phyloP scores from a whole-genome alignment of 2,329 filamentous ascomycete species.

The Colletotrichum truncatum region DNA sequence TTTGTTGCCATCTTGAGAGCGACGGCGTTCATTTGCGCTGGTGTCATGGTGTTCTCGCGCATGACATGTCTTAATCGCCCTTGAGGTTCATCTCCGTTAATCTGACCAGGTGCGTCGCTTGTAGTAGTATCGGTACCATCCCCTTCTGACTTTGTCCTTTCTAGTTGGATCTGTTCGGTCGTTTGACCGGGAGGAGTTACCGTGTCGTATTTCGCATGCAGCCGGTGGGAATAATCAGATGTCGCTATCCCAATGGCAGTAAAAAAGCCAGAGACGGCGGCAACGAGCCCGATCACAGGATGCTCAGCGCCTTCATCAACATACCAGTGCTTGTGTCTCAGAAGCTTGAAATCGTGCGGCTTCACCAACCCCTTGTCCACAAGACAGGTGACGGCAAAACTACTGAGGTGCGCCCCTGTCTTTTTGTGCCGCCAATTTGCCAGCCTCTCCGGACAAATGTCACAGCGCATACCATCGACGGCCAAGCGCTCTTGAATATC shows the following conservation, averaged over 20 bases:
- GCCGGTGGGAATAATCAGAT: constrained; percentile 32
- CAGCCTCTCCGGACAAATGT: constrained; percentile 62
- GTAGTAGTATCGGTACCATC: constrained; percentile 10
- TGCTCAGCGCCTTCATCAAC: constrained; percentile 72
- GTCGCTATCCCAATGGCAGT: constrained; percentile 69
- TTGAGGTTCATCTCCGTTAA: too few relatives aligned
- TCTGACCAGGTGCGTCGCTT: neutral
- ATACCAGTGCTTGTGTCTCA: constrained; percentile 61
- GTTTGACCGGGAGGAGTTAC: neutral
- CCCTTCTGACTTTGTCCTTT: neutral
- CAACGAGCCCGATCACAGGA: constrained; percentile 71
- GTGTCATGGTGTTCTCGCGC: constrained; percentile 25
- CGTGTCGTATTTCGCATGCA: constrained; percentile 7
- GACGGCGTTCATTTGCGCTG: constrained; percentile 39
- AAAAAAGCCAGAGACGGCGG: constrained; percentile 72
- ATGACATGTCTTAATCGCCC: neutral
- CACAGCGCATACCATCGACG: constrained; percentile 64
- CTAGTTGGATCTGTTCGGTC: neutral
- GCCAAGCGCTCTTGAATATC: constrained; percentile 65
- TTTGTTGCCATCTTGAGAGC: constrained; percentile 43
- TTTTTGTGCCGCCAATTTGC: constrained; percentile 71
- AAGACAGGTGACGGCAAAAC: constrained; percentile 68
- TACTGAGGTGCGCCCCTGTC: constrained; percentile 67
- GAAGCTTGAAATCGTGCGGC: constrained; percentile 65
- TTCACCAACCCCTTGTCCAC: constrained; percentile 63